Evolutionary conservation across 2,329 filamentous ascomycete species (phyloP), one percentile per base, ranked within the genome.

Genomic region (Talaromyces sp.): DNA sequence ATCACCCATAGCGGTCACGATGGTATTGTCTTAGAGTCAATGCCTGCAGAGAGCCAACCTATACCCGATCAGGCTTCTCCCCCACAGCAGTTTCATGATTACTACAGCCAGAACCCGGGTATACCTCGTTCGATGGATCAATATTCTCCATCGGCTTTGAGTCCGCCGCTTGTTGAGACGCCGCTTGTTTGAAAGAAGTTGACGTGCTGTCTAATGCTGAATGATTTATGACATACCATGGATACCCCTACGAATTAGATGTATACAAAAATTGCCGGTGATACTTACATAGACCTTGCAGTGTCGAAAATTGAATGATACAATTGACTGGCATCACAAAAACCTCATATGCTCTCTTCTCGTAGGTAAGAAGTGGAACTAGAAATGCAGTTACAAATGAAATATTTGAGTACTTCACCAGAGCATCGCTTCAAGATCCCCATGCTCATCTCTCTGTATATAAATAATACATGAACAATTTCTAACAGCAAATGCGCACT

Each of bases 1-100:
- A 72, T 84, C 13, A 83, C 82, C 3, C 83, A 85, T 63, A 81
- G 78, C 22, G 82, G 82, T 3, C 82, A 83, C 64, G 79, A 81
- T 27, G 81, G 81, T 14, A 67, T 82, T 24, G 67, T 75, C 11
- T 68, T 82, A 16, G 72, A 76, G 11, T 60, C 72, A 11, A 66
- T 67, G 19, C 19, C 64, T 11, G 19, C 41, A 9, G 60, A 65
- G 33, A 35, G 35, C 10, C 50, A 58, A 24, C 43, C 33, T 8
- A 19, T 62, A 9, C 64, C 68, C n/a, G 64, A 62, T 27, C 60
- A 48, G 11, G 37, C 10, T 24, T 45, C 50, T 3, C 39, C 59
- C 13, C 54, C 39, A n/a, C 45, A 52, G 33, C 52, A 31, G 19
- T 58, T 52, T 7, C 27, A 45, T 24, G 65, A 64, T 14, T 64